phyloP scores from a whole-genome alignment of 1,139 yeast species.

The Pichia sp. region DNA sequence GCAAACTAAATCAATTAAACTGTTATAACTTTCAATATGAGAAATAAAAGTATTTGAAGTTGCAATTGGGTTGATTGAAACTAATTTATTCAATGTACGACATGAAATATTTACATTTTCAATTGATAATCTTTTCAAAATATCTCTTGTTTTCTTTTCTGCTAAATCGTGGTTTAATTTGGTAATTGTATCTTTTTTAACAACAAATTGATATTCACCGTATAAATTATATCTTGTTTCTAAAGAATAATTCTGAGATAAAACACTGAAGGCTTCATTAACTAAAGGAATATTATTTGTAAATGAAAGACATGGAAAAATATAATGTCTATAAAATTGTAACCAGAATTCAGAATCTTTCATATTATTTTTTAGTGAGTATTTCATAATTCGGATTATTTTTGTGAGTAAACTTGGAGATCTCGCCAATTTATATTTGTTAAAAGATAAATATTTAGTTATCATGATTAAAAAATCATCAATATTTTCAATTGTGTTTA shows the following conservation, averaged over 20 bases:
- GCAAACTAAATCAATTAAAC: constrained; percentile 70
- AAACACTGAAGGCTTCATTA: constrained; percentile 52
- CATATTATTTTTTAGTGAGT: constrained; percentile 24
- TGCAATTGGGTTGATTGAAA: constrained; percentile 83
- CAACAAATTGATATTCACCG: constrained; percentile 66
- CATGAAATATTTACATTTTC: constrained; percentile 55
- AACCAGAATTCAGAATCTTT: constrained; percentile 44
- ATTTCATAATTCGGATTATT: constrained; percentile 51
- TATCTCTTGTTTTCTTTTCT: constrained; percentile 76
- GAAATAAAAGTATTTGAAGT: constrained; percentile 57
- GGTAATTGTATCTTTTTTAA: constrained; percentile 50
- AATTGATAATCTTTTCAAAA: constrained; percentile 79
- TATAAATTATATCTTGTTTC: constrained; percentile 73
- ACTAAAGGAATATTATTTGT: constrained; percentile 57
- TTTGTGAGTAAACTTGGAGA: constrained; percentile 47
- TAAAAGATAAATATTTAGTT: constrained; percentile 45
- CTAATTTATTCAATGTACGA: constrained; percentile 70
- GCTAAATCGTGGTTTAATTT: constrained; percentile 63
- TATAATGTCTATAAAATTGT: constrained; percentile 54
- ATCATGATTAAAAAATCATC: constrained; percentile 44
- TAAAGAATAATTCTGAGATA: constrained; percentile 44
- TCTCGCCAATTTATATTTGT: constrained; percentile 53
- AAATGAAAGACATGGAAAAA: constrained; percentile 64
- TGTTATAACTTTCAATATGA: constrained; percentile 89
- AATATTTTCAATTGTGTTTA: constrained; percentile 27